These are phyloP conservation scores for Kodamaea restingae DNA, from an alignment of 805 yeast species.

Conservation along the genomic window DNA sequence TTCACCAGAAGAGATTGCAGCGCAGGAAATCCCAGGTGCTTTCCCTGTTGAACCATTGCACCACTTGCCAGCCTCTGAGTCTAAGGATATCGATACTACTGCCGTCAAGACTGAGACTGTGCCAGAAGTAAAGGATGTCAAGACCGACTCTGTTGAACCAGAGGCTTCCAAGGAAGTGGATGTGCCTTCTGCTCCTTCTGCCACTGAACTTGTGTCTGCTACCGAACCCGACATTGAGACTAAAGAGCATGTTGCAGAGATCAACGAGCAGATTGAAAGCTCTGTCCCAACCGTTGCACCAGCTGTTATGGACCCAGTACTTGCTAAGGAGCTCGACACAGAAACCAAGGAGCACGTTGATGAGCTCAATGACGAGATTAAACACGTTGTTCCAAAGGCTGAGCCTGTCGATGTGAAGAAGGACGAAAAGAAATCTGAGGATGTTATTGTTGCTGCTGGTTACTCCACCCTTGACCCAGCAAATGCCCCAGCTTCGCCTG, in stretches of 20 bases:
- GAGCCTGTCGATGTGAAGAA: constrained; percentile 4
- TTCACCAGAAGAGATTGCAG: constrained; percentile 6
- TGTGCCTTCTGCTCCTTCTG: no score
- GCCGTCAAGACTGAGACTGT: no score
- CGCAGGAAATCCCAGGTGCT: constrained; percentile 7
- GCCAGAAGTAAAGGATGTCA: no score
- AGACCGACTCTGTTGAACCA: no score
- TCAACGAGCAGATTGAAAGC: constrained; percentile 7
- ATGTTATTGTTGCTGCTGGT: constrained; percentile 1
- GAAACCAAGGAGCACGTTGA: constrained; percentile 5
- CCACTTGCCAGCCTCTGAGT: constrained; percentile 3
- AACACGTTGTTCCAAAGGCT: constrained; percentile 4
- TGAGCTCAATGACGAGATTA: constrained; percentile 5
- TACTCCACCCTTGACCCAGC: constrained; percentile 6
- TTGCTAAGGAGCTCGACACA: constrained; percentile 7
- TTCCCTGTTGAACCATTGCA: constrained; percentile 6
- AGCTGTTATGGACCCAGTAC: constrained; percentile 6
- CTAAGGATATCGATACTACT: no score
- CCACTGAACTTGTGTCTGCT: background rate
- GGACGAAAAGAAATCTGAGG: constrained; percentile 1
- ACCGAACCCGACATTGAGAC: constrained; percentile 1
- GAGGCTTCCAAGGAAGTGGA: no score
- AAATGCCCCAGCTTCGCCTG: constrained; percentile 6
- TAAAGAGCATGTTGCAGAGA: constrained; percentile 2
- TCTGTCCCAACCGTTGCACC: constrained; percentile 6